Conservation (phyloP, 306 rosid species). For the Parietaria judaica region DNA sequence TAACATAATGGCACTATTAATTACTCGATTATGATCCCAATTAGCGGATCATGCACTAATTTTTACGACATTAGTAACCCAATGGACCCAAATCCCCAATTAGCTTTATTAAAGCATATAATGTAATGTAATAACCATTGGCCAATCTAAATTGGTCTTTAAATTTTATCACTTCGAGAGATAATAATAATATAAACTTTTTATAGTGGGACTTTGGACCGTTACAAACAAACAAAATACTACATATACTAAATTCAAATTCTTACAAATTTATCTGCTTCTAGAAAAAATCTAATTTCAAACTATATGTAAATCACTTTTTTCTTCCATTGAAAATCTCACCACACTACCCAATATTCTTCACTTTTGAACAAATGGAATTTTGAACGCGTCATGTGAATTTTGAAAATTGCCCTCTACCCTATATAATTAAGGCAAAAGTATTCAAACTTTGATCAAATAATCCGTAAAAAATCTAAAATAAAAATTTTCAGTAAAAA, state of each 20-base stretch:
- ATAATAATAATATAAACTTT: not conserved
- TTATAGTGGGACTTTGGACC: not conserved
- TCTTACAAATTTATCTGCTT: not conserved
- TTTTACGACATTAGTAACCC: no score
- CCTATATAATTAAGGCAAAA: not conserved
- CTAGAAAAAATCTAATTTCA: conserved; percentile 11
- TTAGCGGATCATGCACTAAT: no score
- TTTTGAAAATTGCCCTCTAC: conserved; percentile 19
- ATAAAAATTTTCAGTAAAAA: no score
- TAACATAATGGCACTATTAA: no score
- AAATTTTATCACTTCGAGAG: no score
- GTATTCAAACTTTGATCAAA: no score
- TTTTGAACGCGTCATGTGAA: conserved; percentile 15
- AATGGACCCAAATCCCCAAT: no score
- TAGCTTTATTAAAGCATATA: no score
- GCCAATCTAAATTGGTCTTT: not conserved
- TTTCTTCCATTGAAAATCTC: conserved; percentile 4
- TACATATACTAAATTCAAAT: conserved; percentile 3
- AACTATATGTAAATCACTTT: conserved; percentile 22
- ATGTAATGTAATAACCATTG: not conserved
- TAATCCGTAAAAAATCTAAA: no score
- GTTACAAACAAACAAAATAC: conserved; percentile 2
- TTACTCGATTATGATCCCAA: no score
- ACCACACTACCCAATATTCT: not conserved
- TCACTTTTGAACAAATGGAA: not conserved